Conservation (phyloP, 177 flowering plant genomes). For the Vitis hybrid region DNA sequence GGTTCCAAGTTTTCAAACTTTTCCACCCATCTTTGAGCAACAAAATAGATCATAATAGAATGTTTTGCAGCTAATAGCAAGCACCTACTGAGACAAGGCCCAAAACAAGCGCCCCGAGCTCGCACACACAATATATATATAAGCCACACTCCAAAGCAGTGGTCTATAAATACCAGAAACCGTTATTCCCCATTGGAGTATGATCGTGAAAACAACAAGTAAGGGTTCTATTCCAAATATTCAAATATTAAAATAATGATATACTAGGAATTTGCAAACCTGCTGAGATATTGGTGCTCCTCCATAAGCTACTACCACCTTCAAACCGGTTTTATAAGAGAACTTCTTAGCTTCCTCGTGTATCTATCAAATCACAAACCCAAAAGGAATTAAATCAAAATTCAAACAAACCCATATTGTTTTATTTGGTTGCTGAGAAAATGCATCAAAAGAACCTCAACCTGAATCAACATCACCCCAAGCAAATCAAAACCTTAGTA, state of each 20-base stretch:
- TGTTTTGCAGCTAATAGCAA: too few relatives aligned
- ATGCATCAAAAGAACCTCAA: background rate
- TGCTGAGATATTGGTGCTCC: constrained; percentile 43
- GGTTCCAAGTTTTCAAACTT: too few relatives aligned
- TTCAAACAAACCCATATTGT: background rate
- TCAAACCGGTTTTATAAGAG: constrained; percentile 36
- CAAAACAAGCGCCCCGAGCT: too few relatives aligned
- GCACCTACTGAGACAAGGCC: too few relatives aligned
- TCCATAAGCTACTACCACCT: constrained; percentile 46
- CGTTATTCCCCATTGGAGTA: too few relatives aligned
- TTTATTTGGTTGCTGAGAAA: too few relatives aligned
- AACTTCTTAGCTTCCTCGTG: constrained; percentile 48
- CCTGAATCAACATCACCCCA: background rate
- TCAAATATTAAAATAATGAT: constrained; percentile 2
- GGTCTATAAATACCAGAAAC: too few relatives aligned
- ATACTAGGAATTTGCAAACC: constrained; percentile 13
- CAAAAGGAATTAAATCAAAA: background rate
- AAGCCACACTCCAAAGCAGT: too few relatives aligned
- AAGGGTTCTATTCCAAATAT: background rate
- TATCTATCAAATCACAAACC: constrained; percentile 21
- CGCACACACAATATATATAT: too few relatives aligned
- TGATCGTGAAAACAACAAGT: too few relatives aligned
- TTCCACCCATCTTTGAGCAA: too few relatives aligned
- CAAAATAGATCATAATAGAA: too few relatives aligned
- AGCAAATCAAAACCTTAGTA: background rate